Conservation (phyloP, 2,329 filamentous ascomycete genomes). For the Colletotrichum sp. region DNA sequence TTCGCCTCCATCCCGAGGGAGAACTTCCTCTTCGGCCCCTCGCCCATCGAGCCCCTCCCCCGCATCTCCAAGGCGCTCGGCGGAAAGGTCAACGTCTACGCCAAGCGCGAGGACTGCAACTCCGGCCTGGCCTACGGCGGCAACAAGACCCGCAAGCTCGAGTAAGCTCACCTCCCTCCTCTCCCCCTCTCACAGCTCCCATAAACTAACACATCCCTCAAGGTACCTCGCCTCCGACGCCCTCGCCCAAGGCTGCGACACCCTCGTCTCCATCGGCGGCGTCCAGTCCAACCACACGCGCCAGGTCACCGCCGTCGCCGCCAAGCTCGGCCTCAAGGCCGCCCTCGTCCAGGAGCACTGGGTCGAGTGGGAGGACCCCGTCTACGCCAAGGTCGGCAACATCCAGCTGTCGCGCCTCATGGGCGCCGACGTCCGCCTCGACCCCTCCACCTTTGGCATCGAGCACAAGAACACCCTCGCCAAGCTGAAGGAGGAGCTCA, state of each 20-base stretch:
- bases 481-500: conserved; percentile 58
- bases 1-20: conserved; percentile 68
- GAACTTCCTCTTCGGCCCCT: conserved; percentile 69
- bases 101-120: conserved; percentile 76
- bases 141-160: conserved; percentile 74
- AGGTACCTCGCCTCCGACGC: conserved; percentile 71
- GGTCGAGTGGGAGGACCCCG: conserved; percentile 66
- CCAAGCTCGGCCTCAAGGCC: conserved; percentile 60
- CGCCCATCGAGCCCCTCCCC: conserved; percentile 71
- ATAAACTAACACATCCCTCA: background rate
- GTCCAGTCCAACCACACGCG: conserved; percentile 75
- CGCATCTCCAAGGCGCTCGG: conserved; percentile 67
- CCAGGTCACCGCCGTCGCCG: conserved; percentile 67
- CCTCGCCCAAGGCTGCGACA: conserved; percentile 59
- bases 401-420: conserved; percentile 73
- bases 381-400: conserved; percentile 71
- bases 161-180: conserved; percentile 41
- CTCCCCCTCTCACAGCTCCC: background rate
- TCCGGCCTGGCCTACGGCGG: conserved; percentile 71
- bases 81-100: conserved; percentile 66
- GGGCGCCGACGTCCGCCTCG: conserved; percentile 67
- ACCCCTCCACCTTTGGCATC: conserved; percentile 68
- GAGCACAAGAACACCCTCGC: conserved; percentile 69
- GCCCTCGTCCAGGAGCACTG: conserved; percentile 71
- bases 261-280: conserved; percentile 70